Base-by-base conservation (phyloP, 169 alveolate genomes). In the Ichthyophthirius multifiliis region DNA sequence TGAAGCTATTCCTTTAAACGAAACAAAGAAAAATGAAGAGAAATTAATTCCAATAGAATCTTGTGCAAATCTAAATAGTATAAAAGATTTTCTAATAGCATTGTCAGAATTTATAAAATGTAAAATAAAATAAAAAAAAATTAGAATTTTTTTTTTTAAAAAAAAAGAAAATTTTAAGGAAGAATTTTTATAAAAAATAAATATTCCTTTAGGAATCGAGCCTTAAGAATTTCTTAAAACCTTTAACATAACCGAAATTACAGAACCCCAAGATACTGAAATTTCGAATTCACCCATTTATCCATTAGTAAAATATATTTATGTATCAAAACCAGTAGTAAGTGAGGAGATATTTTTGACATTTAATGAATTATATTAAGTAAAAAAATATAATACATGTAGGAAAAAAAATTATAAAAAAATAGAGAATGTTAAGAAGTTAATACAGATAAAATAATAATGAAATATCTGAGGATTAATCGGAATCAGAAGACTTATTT, bases 251-350 rank as follows among this genome's bases (percentile, higher is more conserved):
- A 34, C 48, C 0, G 77, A 67, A 15, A 67, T 37, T 18, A 37
- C 77, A 67, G 77, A 67, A 39, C 35, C 46, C 18, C 4, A 67
- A 39, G 43, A 34, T 10, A 18, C 46, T 2, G 77, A 67, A 67
- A 35, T 62, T n/a, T 37, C 48, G 5, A 67, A 67, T 67, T 47
- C 55, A n/a, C 77, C 77, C 5, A 67, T 67, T 37, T 67, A 67
- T 39, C 48, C 43, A 4, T 39, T 67, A 67, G 77, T 67, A 9
- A 67, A 67, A 20, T 67, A 37, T 41, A 18, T 67, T 10, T 32
- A 67, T 39, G 34, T 67, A 1, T 67, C 35, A 67, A 37, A 18
- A 13, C 77, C 77, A 10, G 77, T 67, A 5, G 62, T 67, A 1
- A 18, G 62, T 37, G 63, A 67, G 20, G 48, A 67, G 20, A 67